These are phyloP conservation scores for Silene uniflora DNA, from an alignment of 148 eudicot species.

Conservation along the genomic window DNA sequence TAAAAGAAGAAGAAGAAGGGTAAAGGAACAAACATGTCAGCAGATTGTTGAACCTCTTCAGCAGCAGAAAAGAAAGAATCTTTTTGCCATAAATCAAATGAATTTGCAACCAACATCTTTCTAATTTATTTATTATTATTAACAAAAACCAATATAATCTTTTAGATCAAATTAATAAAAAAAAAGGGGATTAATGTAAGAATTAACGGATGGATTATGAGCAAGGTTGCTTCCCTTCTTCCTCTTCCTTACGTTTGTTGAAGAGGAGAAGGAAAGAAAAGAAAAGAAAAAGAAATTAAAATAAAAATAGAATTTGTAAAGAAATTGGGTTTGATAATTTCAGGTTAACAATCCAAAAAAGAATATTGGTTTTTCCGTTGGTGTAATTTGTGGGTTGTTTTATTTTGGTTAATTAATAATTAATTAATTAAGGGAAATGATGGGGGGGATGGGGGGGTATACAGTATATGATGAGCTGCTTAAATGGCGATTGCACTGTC, in stretches of 20 bases:
- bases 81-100: constrained; percentile 92
- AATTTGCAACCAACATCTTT: constrained; percentile 77
- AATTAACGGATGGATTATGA: background rate
- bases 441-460: too few species aligned
- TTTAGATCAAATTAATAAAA: too few species aligned
- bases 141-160: too few species aligned
- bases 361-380: too few species aligned
- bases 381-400: too few species aligned
- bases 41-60: constrained; percentile 88
- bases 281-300: background rate
- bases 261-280: constrained; percentile 17
- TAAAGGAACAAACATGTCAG: constrained; percentile 62
- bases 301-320: background rate
- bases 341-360: too few species aligned
- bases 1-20: background rate
- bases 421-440: too few species aligned
- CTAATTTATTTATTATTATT: background rate
- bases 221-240: constrained; percentile 6
- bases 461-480: too few species aligned
- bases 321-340: too few species aligned
- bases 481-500: too few species aligned
- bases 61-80: constrained; percentile 86
- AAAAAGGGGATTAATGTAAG: background rate
- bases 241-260: background rate
- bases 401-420: too few species aligned